phyloP scores from a whole-genome alignment of 2,329 filamentous ascomycete genomes.

The Microsporum audouinii region DNA sequence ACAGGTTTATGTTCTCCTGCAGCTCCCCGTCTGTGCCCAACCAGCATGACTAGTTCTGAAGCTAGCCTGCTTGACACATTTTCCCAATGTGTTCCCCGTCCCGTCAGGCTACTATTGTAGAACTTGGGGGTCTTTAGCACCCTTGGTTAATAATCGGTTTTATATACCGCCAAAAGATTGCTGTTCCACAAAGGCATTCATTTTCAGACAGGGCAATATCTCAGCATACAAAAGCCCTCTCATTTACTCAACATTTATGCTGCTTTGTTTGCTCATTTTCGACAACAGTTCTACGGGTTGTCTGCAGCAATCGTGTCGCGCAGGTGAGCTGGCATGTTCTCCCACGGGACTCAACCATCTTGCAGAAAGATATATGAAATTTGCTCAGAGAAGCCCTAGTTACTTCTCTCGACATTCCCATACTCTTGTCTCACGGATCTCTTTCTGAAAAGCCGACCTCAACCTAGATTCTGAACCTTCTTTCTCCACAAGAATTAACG shows the following conservation, averaged over 20 bases:
- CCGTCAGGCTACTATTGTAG: conserved; percentile 19
- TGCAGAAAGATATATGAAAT: conserved; percentile 9
- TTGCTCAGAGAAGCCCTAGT: conserved; percentile 10
- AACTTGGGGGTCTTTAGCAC: conserved; percentile 20
- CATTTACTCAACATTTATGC: conserved; percentile 10
- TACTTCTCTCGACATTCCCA: conserved; percentile 10
- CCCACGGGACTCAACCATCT: conserved; percentile 9
- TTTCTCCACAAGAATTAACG: conserved; percentile 11
- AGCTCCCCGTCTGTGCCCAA: conserved; percentile 14
- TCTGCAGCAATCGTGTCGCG: conserved; percentile 20
- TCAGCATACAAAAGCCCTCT: conserved; percentile 5
- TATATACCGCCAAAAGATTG: conserved; percentile 19
- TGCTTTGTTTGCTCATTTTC: conserved; percentile 18
- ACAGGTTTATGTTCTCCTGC: conserved; percentile 11
- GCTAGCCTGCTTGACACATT: conserved; percentile 17
- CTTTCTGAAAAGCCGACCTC: conserved; percentile 12
- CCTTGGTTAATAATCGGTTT: conserved; percentile 22
- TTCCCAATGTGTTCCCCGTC: conserved; percentile 12
- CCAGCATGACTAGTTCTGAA: conserved; percentile 10
- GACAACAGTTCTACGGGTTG: conserved; percentile 17
- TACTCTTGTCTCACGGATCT: conserved; percentile 17
- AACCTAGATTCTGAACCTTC: conserved; percentile 3
- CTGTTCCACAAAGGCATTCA: conserved; percentile 24
- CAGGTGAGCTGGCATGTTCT: conserved; percentile 18
- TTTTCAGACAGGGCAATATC: conserved; percentile 17